Evolutionary conservation across 2,329 filamentous ascomycete species (phyloP), one percentile per base, ranked within the genome.

Genomic region (Aspergillus sp.): DNA sequence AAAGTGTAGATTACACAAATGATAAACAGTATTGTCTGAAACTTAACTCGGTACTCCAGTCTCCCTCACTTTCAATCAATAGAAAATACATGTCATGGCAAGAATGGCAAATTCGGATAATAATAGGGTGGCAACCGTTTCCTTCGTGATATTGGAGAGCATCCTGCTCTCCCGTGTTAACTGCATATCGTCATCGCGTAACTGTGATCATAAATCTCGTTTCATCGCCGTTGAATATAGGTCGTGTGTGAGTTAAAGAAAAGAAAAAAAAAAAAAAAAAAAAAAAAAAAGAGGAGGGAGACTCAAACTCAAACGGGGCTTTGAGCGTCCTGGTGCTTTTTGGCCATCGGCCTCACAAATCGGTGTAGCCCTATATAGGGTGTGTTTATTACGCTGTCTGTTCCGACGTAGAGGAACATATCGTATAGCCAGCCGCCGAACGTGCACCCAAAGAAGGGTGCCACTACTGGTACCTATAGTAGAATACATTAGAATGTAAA

Each of bases 361-460:
- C 83, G 77, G 64, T 81, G 81, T n/a, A 90, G 67, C 0, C 88
- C 87, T 66, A 89, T 70, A 74, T 79, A 87, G 0, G 87, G 87
- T 0, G 81, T 86, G 73, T 91, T 91, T 63, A 91, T 79, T 1
- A 88, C 87, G 63, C 83, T 88, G n/a, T 87, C 68, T 7, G 66
- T 72, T 3, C 88, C 88, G 0, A 86, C 89, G 69, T 87, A 91
- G 40, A 91, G 77, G 69, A 90, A 84, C 2, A 84, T 68, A 69
- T 90, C 87, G 68, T 90, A 90, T 23, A 90, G 64, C 69, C 87
- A 85, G 2, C 84, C 87, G 3, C 88, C 87, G 62, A 88, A 84
- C 0, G 79, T 71, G 64, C 81, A 84, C 5, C 88, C 89, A 9
- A 83, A 70, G 68, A 91, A 90, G 0, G 88, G 88, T 2, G 87